Evolutionary conservation across 1,284 basidiomycete genomes (phyloP).

Genomic region (Vanrija sp.): DNA sequence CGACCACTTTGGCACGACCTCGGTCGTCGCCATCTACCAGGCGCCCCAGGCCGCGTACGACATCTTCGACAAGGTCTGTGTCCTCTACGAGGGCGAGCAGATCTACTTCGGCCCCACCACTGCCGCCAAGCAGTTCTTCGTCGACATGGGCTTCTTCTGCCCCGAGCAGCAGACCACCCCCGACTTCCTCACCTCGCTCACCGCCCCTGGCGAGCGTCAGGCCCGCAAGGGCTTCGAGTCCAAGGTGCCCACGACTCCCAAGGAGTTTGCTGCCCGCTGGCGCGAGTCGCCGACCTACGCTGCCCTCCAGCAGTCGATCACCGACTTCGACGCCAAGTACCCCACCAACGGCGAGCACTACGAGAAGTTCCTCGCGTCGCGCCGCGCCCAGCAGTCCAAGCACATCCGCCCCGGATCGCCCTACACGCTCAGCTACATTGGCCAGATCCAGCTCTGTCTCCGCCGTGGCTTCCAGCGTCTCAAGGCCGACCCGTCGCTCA

Average conservation of each 20-base stretch:
- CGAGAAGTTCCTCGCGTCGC: constrained; percentile 47
- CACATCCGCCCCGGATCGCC: constrained; percentile 43
- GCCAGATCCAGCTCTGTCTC: constrained; percentile 50
- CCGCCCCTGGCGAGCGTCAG: constrained; percentile 59
- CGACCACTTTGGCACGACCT: constrained; percentile 48
- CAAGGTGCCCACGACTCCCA: constrained; percentile 58
- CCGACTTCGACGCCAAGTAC: constrained; percentile 42
- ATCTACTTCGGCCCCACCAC: constrained; percentile 72
- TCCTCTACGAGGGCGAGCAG: constrained; percentile 76
- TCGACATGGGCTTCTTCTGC: constrained; percentile 67
- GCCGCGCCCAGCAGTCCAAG: constrained; percentile 51
- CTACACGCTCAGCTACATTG: constrained; percentile 48
- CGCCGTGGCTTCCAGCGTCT: constrained; percentile 49
- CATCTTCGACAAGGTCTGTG: constrained; percentile 65
- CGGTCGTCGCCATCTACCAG: constrained; percentile 52
- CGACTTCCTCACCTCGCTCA: constrained; percentile 62
- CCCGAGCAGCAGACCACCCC: constrained; percentile 48
- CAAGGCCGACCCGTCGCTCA: constrained; percentile 47
- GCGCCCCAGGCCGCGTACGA: constrained; percentile 54
- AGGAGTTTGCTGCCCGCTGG: constrained; percentile 55
- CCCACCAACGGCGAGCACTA: constrained; percentile 46
- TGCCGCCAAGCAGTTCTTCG: constrained; percentile 73
- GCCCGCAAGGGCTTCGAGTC: constrained; percentile 53
- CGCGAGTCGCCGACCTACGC: constrained; percentile 42
- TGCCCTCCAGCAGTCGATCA: constrained; percentile 44